phyloP scores from a whole-genome alignment of 805 yeast genomes.

The Metschnikowia orientalis region DNA sequence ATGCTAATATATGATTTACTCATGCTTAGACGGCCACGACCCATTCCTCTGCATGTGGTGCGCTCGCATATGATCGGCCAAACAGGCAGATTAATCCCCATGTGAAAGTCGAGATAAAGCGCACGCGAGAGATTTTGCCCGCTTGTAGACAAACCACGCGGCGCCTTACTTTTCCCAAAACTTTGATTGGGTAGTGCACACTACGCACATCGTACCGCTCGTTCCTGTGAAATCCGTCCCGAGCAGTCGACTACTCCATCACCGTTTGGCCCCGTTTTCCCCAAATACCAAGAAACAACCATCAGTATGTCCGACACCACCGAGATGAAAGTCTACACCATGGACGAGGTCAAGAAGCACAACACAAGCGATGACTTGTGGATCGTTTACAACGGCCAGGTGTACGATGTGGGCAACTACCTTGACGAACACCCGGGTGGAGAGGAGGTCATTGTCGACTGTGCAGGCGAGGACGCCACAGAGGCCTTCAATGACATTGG shows the following conservation, averaged over 20 bases:
- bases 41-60: no score
- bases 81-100: no score
- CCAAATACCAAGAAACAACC: not conserved
- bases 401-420: constrained; percentile 38
- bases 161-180: constrained; percentile 8
- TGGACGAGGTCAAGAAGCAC: constrained; percentile 46
- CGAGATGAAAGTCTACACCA: constrained; percentile 45
- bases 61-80: no score
- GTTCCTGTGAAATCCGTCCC: not conserved
- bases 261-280: not conserved
- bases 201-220: constrained; percentile 1
- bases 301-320: constrained; percentile 13
- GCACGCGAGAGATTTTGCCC: not conserved
- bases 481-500: constrained; percentile 79
- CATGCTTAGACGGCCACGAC: no score
- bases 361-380: constrained; percentile 39
- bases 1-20: no score
- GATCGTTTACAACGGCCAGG: constrained; percentile 42
- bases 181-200: constrained; percentile 18
- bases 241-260: not conserved
- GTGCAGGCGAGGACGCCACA: constrained; percentile 80
- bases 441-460: constrained; percentile 70
- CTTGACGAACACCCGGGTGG: constrained; percentile 72
- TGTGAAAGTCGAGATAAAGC: no score
- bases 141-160: constrained; percentile 1